Evolutionary conservation across 139 green algal genomes (phyloP), one percentile per base, ranked within the genome.

Genomic region (Chlamydomonas asymmetrica): DNA sequence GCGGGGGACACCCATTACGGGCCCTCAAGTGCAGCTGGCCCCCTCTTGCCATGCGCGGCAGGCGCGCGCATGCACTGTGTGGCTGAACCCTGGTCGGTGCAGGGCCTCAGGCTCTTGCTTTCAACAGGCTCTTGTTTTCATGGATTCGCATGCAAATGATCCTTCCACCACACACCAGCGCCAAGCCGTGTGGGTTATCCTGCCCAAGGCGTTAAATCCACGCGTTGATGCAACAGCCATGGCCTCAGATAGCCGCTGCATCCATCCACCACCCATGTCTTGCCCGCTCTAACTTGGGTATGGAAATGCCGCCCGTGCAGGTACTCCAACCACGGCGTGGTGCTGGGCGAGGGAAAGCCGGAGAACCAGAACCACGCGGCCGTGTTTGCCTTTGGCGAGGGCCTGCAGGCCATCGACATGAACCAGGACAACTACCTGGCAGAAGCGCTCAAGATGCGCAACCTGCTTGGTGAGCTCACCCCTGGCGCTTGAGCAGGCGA

Each of bases 311-410:
- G 50, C 89, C 89, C 18, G 31, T 49, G 8, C 57, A 77, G 60
- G 40, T 84, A 71, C 66, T 79, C 72, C 29, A 16, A 50, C 3
- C 65, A 63, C 7, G 85, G 85, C 4, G 74, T 90, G 27, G 83
- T 90, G 40, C 80, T 95, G 40, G 92, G 92, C 2, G 92, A 95
- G 79, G 92, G 92, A 74, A 95, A 97, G 82, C 92, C 92, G 2
- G 92, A 97, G 88, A 97, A 97, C 80, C 92, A 97, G 74, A 97
- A 97, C 82, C 84, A 93, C 52, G 84, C 91, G 20, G 70, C 89
- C 63, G 90, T 93, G 57, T 96, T 95, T 74, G 88, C 78, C 38
- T 63, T 63, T 35, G 65, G 66, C 40, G 72, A 79, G 72, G 62
- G 72, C 22, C 37, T 79, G 48, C 63, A 85, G 73, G 78, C 73